These are phyloP conservation scores for Obba rivulosa DNA, from an alignment of 768 basidiomycete genomes.

Conservation along the genomic window DNA sequence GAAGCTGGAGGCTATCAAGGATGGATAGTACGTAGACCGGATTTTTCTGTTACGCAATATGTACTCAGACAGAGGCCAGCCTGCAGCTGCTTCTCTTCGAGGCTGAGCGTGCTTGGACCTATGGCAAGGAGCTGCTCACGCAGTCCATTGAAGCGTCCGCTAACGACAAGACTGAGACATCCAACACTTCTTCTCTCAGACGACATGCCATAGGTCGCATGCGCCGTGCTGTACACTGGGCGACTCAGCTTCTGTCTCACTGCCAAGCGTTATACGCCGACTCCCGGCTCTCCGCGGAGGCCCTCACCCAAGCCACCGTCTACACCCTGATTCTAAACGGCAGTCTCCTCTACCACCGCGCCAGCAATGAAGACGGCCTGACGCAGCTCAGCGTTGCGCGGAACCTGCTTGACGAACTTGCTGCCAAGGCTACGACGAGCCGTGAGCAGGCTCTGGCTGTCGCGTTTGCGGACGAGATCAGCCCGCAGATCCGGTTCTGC, in stretches of 20 bases:
- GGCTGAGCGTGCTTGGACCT: constrained; percentile 88
- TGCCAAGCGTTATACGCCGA: constrained; percentile 58
- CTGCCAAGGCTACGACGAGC: constrained; percentile 58
- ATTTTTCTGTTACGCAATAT: constrained; percentile 1
- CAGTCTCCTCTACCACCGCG: constrained; percentile 72
- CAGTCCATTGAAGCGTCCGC: constrained; percentile 48
- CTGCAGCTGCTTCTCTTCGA: constrained; percentile 84
- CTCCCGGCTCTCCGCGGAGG: constrained; percentile 48
- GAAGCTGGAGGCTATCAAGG: constrained; percentile 64
- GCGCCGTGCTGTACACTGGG: constrained; percentile 74
- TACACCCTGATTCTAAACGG: constrained; percentile 82
- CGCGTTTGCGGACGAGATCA: constrained; percentile 79
- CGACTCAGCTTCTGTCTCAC: constrained; percentile 69
- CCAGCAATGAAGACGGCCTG: constrained; percentile 71
- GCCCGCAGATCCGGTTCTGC: constrained; percentile 87
- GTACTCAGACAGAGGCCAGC: constrained; percentile 31
- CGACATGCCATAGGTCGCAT: constrained; percentile 77
- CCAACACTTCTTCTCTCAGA: constrained; percentile 50
- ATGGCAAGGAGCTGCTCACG: constrained; percentile 72
- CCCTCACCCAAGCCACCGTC: constrained; percentile 63
- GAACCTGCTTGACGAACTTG: constrained; percentile 63
- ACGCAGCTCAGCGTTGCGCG: constrained; percentile 77
- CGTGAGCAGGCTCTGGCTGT: constrained; percentile 84
- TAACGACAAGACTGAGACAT: constrained; percentile 8
- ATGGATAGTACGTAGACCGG: constrained; percentile 66